Conservation (phyloP, 306 rosid genomes). For the Corylus heterophylla region DNA sequence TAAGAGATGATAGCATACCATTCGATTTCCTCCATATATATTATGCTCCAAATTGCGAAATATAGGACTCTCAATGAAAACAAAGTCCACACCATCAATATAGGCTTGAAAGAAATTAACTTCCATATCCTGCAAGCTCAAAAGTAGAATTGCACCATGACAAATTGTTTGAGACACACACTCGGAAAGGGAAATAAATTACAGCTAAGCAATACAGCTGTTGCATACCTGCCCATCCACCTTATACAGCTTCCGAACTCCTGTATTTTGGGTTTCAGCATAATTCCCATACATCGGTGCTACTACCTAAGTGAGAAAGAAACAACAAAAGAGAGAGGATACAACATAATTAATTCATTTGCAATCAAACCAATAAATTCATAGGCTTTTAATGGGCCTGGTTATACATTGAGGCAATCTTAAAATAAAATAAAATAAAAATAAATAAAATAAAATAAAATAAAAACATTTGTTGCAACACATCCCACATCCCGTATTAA, state of each 20-base stretch:
- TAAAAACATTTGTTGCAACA: not conserved
- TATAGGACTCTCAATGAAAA: conserved; percentile 62
- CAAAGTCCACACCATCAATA: conserved; percentile 88
- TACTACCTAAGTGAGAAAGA: conserved; percentile 58
- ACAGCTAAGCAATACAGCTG: conserved; percentile 18
- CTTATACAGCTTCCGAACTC: conserved; percentile 66
- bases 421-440: not conserved
- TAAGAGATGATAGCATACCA: conserved; percentile 49
- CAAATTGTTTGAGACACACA: conserved; percentile 3
- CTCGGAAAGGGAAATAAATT: conserved; percentile 21
- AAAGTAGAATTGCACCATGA: conserved; percentile 19
- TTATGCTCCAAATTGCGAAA: conserved; percentile 55
- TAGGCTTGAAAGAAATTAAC: conserved; percentile 70
- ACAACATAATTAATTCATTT: not conserved
- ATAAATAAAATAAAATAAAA: not conserved
- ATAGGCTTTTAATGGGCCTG: not conserved
- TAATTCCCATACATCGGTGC: conserved; percentile 72
- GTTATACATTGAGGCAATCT: not conserved
- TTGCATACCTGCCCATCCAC: conserved; percentile 77
- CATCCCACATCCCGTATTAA: not conserved
- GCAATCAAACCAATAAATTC: not conserved
- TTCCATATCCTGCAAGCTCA: conserved; percentile 73
- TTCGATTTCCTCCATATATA: conserved; percentile 77
- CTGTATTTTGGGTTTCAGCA: conserved; percentile 55
- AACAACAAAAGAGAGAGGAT: conserved; percentile 23